Base-by-base conservation (phyloP, 169 alveolate genomes). In the Eimeria acervulina region DNA sequence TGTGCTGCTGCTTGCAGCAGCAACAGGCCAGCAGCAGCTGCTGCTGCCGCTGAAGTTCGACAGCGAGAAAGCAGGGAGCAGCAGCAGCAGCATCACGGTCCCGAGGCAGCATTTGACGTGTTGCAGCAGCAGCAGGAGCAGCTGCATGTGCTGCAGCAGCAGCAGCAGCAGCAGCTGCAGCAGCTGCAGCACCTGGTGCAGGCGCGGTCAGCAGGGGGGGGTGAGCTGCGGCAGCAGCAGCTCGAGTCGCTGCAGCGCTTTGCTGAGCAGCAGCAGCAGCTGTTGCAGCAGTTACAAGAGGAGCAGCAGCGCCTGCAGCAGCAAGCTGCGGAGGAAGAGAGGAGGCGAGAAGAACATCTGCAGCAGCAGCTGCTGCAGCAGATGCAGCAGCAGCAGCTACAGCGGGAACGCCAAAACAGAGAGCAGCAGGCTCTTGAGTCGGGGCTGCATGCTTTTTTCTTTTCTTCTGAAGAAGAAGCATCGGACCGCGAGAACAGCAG, bases 341-440 rank as follows among this genome's bases (percentile, higher is more conserved):
- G 42, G n/a, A 28, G 15, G 42, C 44, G 80, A 0, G 17, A 28
- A 15, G 80, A n/a, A 15, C 28, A 12, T 59, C 81, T 26, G 44
- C 19, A 28, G 81, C 87, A 36, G 52, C 59, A 38, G 1, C 87
- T 0, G 28, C 38, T 23, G 59, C 87, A 19, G 87, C 87, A 40
- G 28, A 38, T 40, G 61, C 87, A 76, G 87, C 87, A 76, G 87
- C 87, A 76, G 87, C 87, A 76, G 87, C 87, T 13, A 40, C 87
- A 76, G 87, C 87, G 0, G 31, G 36, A 76, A 17, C 7, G 12
- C 26, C 59, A 17, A 13, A 26, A 33, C 33, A 76, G 87, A 15
- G 59, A 76, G 33, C 87, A 76, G 87, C 87, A 42, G 38, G 87
- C 87, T 44, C 52, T 76, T 40, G 87, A 76, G 59, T 38, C 26